A percentile compares a stretch with the other conserved stretches of the same genome.
phyloP scores from a whole-genome alignment of 176 grass and related monocot genomes.

The Oryza brachyantha region DNA sequence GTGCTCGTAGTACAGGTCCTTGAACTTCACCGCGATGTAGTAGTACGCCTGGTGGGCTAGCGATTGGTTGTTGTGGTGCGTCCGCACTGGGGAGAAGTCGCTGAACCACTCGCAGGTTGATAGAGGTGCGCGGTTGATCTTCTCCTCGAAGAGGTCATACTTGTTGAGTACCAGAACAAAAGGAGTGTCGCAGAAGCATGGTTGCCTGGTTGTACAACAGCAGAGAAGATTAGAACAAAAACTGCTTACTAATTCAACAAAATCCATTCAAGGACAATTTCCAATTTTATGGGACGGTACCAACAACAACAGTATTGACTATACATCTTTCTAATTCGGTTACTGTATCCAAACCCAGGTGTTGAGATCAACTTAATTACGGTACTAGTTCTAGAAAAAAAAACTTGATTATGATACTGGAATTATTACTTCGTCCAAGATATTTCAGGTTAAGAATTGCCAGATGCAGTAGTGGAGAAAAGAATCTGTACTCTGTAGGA shows the following conservation, averaged over 20 bases:
- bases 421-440: not conserved
- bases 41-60: slow-evolving; percentile 86
- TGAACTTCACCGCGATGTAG: slow-evolving; percentile 87
- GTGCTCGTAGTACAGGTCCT: slow-evolving; percentile 63
- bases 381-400: not conserved
- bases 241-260: not conserved
- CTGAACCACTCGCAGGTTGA: slow-evolving; percentile 76
- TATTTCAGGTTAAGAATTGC: not conserved
- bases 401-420: not conserved
- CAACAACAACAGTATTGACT: not conserved
- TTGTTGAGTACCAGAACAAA: slow-evolving; percentile 92
- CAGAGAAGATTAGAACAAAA: not conserved
- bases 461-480: not conserved
- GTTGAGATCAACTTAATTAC: not conserved
- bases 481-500: not conserved
- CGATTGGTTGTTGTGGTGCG: slow-evolving; percentile 62
- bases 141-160: slow-evolving; percentile 92
- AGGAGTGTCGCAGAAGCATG: slow-evolving; percentile 70
- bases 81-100: slow-evolving; percentile 72
- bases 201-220: slow-evolving; percentile 52
- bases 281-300: not conserved
- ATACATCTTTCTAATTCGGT: not conserved
- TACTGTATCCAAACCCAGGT: not conserved
- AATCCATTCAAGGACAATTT: not conserved
- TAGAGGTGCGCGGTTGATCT: slow-evolving; percentile 50